phyloP scores from a whole-genome alignment of 371 early-diverging fungal genomes.

The Mucor irregularis region DNA sequence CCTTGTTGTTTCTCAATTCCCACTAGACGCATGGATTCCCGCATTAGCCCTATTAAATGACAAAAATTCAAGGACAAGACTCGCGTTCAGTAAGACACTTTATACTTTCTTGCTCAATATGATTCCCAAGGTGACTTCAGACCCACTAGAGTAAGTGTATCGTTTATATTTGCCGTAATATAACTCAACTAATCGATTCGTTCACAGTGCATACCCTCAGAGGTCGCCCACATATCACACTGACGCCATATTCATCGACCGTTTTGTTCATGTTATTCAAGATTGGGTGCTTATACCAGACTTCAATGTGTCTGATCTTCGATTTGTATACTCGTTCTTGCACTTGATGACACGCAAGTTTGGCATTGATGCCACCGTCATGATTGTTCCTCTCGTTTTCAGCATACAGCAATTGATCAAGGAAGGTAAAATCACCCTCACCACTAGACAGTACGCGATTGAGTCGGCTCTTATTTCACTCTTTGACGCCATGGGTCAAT shows the following conservation, averaged over 20 bases:
- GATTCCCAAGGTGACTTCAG: background rate
- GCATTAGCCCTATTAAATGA: slow-evolving; percentile 20
- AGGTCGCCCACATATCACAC: slow-evolving; percentile 8
- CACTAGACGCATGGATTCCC: slow-evolving; percentile 16
- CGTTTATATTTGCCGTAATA: background rate
- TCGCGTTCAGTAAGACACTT: slow-evolving; percentile 5
- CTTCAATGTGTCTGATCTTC: slow-evolving; percentile 55
- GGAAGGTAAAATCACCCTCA: slow-evolving; percentile 27
- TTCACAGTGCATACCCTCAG: slow-evolving; percentile 3
- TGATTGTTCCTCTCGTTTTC: slow-evolving; percentile 63
- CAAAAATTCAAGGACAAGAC: slow-evolving; percentile 15
- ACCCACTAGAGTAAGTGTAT: slow-evolving; percentile 1
- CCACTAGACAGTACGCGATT: slow-evolving; percentile 52
- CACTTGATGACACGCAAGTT: slow-evolving; percentile 54
- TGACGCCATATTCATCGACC: slow-evolving; percentile 43
- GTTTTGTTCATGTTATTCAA: slow-evolving; percentile 45
- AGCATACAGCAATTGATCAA: slow-evolving; percentile 48
- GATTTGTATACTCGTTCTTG: slow-evolving; percentile 52
- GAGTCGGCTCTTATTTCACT: slow-evolving; percentile 53
- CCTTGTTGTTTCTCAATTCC: background rate
- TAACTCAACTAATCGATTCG: background rate
- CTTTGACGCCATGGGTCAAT: slow-evolving; percentile 36
- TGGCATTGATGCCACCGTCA: slow-evolving; percentile 59
- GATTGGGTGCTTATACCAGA: slow-evolving; percentile 43
- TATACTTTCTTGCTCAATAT: slow-evolving; percentile 1